Evolutionary conservation across 129 eudicot species (phyloP).

Genomic region (Flaveria bidentis): DNA sequence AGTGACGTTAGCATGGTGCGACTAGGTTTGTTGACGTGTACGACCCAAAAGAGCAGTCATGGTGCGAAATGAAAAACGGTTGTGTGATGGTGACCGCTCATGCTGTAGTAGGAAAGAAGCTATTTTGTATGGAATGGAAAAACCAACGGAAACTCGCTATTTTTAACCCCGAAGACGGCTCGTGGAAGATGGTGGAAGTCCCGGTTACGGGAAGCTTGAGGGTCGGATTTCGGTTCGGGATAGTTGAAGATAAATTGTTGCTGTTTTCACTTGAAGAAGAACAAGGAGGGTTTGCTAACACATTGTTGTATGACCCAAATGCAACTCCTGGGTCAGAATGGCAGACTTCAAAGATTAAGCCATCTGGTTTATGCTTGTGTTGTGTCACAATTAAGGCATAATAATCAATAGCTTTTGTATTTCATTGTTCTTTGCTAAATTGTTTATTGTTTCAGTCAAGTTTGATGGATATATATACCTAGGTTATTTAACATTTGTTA

Average conservation of each 20-base stretch:
- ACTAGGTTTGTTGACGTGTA: conserved; percentile 68
- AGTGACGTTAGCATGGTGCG: neutral
- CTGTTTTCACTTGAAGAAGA: conserved; percentile 59
- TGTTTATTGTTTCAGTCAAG: neutral
- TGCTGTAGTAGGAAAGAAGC: conserved; percentile 74
- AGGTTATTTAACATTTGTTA: neutral
- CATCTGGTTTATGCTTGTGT: conserved; percentile 72
- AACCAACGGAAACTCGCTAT: conserved; percentile 72
- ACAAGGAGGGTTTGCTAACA: conserved; percentile 41
- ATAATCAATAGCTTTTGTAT: conserved; percentile 15
- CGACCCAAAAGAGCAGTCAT: conserved; percentile 58
- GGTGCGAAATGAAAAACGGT: conserved; percentile 89
- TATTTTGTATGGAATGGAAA: conserved; percentile 95
- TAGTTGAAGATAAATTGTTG: conserved; percentile 67
- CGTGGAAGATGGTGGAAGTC: conserved; percentile 77
- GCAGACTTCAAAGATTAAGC: conserved; percentile 69
- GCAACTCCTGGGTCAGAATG: conserved; percentile 77
- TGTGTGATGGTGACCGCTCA: conserved; percentile 98
- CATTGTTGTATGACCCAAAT: conserved; percentile 76
- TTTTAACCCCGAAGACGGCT: conserved; percentile 61
- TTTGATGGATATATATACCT: neutral
- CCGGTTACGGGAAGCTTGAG: conserved; percentile 83
- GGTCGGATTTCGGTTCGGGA: conserved; percentile 75
- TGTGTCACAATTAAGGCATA: conserved; percentile 87
- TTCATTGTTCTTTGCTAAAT: neutral